Base-by-base conservation (phyloP, 345 rosid species). In the Eutrema japonicum region DNA sequence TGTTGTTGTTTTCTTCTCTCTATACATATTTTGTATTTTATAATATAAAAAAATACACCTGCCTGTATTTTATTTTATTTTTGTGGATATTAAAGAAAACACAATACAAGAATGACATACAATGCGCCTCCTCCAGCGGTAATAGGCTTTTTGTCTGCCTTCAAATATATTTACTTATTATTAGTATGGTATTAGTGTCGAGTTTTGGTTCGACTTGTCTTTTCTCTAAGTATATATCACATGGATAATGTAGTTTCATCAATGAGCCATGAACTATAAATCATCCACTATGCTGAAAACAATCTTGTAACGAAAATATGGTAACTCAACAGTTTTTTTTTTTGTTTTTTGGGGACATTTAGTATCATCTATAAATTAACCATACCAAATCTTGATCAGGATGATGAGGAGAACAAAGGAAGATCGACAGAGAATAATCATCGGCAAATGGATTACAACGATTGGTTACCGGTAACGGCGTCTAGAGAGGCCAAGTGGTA, bases 401-500 rank as follows among this genome's bases (percentile, higher is more conserved):
- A 49, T 14, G 63, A 70, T 42, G 72, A 40, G 26, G 70, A 75
- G 38, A 70, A 42, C 47, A 75, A 45, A 37, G 54, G 46, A 50
- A 80, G 74, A 37, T 10, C 60, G 67, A 76, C 7, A 66, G 82
- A 53, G 2, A 64, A 30, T 10, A 50, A 73, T 26, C 83, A 68
- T 6, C 74, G 62, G 69, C 74, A 87, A 75, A 84, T 87, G 78
- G 87, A 69, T 6, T 85, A 87, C 46, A 88, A 91, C 40, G 91
- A 85, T 0, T 91, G 92, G 92, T 84, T 91, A 58, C 97, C 97
- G 0, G 67, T 91, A 10, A 87, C 91, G 10, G 82, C 91, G 3
- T 81, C 88, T 18, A 87, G 97, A 56, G 82, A 88, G 37, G 97
- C 89, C 3, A 91, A 85, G 76, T 91, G 97, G 97, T 91, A 93